phyloP scores from a whole-genome alignment of 2,329 filamentous ascomycete species.

The Colletotrichum lentis region DNA sequence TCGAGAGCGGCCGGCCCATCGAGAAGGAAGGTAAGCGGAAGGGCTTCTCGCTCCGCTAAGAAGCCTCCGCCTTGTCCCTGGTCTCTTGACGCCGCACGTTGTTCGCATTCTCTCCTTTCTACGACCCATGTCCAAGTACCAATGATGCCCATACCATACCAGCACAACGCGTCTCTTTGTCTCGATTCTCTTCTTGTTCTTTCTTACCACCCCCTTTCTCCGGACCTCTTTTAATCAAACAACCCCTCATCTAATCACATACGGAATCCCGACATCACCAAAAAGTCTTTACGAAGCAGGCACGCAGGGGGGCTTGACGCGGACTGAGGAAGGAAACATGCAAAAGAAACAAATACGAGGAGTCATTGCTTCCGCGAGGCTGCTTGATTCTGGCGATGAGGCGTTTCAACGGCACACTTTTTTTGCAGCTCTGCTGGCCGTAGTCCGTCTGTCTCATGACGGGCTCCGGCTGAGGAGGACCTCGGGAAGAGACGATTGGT shows the following conservation, averaged over 20 bases:
- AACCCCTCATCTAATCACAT: constrained; percentile 38
- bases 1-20: constrained; percentile 94
- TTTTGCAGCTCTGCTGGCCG: constrained; percentile 28
- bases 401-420: constrained; percentile 37
- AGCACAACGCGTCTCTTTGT: constrained; percentile 63
- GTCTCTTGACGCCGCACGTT: constrained; percentile 27
- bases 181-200: constrained; percentile 37
- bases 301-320: constrained; percentile 45
- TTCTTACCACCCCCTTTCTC: constrained; percentile 38
- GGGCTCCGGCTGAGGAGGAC: constrained; percentile 29
- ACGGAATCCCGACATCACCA: constrained; percentile 48
- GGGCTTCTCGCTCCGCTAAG: constrained; percentile 97
- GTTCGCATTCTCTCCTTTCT: constrained; percentile 42
- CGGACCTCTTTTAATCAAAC: constrained; percentile 39
- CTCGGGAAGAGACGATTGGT: constrained; percentile 40
- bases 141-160: constrained; percentile 68
- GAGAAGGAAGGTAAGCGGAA: constrained; percentile 99
- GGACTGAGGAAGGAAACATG: constrained; percentile 43
- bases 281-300: constrained; percentile 51
- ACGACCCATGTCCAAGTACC: constrained; percentile 65
- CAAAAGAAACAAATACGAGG: constrained; percentile 30
- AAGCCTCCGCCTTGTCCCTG: constrained; percentile 23
- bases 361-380: constrained; percentile 38
- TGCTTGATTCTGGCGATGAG: constrained; percentile 37
- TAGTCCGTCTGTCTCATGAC: constrained; percentile 19